These are phyloP conservation scores for Aristolochia californica DNA, from an alignment of 164 flowering plant genomes.

Conservation along the genomic window DNA sequence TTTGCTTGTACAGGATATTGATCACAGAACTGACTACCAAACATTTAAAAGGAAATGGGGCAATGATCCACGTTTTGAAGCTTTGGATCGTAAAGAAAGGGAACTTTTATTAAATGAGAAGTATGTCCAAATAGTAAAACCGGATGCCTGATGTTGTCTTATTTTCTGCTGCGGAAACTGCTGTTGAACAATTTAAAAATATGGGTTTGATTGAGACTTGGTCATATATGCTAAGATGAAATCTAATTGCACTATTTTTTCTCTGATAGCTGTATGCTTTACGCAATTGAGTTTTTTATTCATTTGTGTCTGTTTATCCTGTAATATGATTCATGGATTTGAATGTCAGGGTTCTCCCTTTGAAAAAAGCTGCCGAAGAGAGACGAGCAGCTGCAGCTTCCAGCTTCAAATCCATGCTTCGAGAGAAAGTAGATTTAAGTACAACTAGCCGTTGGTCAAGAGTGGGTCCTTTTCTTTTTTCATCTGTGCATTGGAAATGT, in stretches of 20 bases:
- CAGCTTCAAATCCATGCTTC: constrained; percentile 82
- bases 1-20: constrained; percentile 58
- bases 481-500: too few species aligned
- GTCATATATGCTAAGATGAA: too few species aligned
- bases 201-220: too few species aligned
- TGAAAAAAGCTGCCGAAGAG: constrained; percentile 72
- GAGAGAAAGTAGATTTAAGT: constrained; percentile 57
- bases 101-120: constrained; percentile 77
- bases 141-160: too few species aligned
- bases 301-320: neutral
- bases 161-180: too few species aligned
- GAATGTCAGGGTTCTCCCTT: constrained; percentile 50
- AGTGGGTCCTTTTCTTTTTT: constrained; percentile 33
- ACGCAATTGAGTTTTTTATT: too few species aligned
- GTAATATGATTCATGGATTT: constrained; percentile 4
- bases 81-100: constrained; percentile 85
- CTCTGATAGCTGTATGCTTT: too few species aligned
- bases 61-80: constrained; percentile 72
- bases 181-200: too few species aligned
- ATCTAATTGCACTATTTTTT: too few species aligned
- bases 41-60: constrained; percentile 82
- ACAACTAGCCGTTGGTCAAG: constrained; percentile 80
- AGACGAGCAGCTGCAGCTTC: constrained; percentile 64
- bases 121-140: constrained; percentile 20
- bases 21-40: constrained; percentile 61